Percentiles rank a stretch among this genome's conserved stretches.
Evolutionary conservation across 352 stramenopile species (phyloP).

Genomic region (Phytophthora ohioensis): DNA sequence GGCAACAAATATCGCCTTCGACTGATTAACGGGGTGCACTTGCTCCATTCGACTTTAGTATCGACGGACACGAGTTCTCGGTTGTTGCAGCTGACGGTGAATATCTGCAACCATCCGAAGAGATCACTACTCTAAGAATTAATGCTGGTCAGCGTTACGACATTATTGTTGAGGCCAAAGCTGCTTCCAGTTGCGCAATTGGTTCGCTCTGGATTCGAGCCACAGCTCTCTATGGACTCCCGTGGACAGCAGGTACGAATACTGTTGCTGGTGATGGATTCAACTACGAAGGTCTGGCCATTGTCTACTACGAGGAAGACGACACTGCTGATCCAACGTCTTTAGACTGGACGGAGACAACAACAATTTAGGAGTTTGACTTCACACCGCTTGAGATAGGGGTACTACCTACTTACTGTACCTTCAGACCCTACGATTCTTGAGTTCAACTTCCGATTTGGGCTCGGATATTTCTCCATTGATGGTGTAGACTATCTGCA

Average conservation of each 20-base stretch:
- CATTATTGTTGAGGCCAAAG: slow-evolving; percentile 34
- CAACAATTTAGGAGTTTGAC: slow-evolving; percentile 34
- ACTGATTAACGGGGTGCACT: slow-evolving; percentile 44
- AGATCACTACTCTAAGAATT: slow-evolving; percentile 39
- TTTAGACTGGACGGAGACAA: slow-evolving; percentile 17
- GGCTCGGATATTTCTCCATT: slow-evolving; percentile 33
- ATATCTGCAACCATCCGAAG: slow-evolving; percentile 31
- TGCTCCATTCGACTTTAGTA: slow-evolving; percentile 42
- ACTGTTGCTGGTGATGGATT: slow-evolving; percentile 27
- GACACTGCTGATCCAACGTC: slow-evolving; percentile 26
- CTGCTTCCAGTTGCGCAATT: slow-evolving; percentile 10
- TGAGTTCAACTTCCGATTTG: slow-evolving; percentile 32
- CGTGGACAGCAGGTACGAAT: slow-evolving; percentile 33
- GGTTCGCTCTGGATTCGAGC: slow-evolving; percentile 41
- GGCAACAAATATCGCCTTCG: slow-evolving; percentile 41
- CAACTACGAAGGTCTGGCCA: slow-evolving; percentile 31
- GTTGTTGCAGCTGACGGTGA: slow-evolving; percentile 41
- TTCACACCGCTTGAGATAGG: slow-evolving; percentile 26
- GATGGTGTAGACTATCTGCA: slow-evolving; percentile 25
- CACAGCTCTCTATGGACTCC: slow-evolving; percentile 27
- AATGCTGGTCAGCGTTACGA: slow-evolving; percentile 46
- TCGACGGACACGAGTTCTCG: slow-evolving; percentile 41
- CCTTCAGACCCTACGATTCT: slow-evolving; percentile 34
- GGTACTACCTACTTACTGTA: slow-evolving; percentile 10
- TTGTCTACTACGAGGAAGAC: slow-evolving; percentile 30